Evolutionary conservation across 2,329 filamentous ascomycete species (phyloP).

Genomic region (Lasiodiplodia sp.): DNA sequence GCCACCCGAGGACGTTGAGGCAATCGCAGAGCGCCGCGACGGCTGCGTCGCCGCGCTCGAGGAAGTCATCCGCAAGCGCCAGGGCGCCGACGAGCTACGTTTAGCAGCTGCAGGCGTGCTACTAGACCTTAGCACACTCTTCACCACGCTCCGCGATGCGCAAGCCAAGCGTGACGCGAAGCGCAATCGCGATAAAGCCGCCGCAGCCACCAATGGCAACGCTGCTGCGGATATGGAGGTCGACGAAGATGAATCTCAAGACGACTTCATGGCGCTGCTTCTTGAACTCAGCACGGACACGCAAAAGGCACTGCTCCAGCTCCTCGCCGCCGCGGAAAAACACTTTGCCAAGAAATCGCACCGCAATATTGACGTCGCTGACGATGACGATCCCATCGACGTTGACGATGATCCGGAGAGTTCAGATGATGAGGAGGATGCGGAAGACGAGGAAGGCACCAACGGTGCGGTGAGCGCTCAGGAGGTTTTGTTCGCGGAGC

Average conservation of each 20-base stretch:
- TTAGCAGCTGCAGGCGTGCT: slow-evolving; percentile 77
- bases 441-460: slow-evolving; percentile 39
- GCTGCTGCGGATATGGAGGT: slow-evolving; percentile 10
- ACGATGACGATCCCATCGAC: slow-evolving; percentile 75
- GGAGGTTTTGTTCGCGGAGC: slow-evolving; percentile 73
- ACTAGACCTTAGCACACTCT: slow-evolving; percentile 82
- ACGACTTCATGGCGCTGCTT: slow-evolving; percentile 68
- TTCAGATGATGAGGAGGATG: slow-evolving; percentile 59
- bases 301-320: slow-evolving; percentile 72
- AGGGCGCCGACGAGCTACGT: slow-evolving; percentile 78
- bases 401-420: slow-evolving; percentile 71
- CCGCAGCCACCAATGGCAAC: slow-evolving; percentile 27
- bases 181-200: slow-evolving; percentile 12
- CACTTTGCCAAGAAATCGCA: slow-evolving; percentile 56
- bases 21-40: slow-evolving; percentile 60
- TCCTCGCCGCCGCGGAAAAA: slow-evolving; percentile 80
- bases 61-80: slow-evolving; percentile 58
- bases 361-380: slow-evolving; percentile 45
- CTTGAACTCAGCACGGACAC: slow-evolving; percentile 71
- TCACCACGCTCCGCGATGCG: slow-evolving; percentile 69
- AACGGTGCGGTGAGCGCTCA: slow-evolving; percentile 65
- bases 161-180: slow-evolving; percentile 41
- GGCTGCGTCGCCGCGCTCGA: slow-evolving; percentile 58
- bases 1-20: slow-evolving; percentile 65
- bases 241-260: slow-evolving; percentile 53